A percentile compares a stretch with the other conserved stretches of the same genome.
Conservation (phyloP, 805 yeast species). For the Myxozyma melibiosi region DNA sequence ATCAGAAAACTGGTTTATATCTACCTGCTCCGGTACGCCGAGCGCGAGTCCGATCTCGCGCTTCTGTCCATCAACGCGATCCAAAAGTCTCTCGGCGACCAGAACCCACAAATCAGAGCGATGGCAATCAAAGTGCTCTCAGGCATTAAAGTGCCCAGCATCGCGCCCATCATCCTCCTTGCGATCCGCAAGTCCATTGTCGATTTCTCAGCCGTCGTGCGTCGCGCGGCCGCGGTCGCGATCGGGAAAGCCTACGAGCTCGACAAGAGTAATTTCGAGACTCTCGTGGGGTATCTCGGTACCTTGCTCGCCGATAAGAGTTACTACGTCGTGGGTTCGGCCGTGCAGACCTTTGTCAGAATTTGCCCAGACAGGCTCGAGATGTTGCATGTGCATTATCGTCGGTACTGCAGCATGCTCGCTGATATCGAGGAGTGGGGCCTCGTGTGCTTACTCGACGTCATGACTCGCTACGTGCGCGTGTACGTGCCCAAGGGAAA, state of each 20-base stretch:
- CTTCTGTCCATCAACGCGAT: slow-evolving; percentile 86
- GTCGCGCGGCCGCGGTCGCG: slow-evolving; percentile 78
- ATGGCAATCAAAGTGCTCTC: slow-evolving; percentile 77
- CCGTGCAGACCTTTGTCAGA: slow-evolving; percentile 59
- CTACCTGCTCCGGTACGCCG: slow-evolving; percentile 75
- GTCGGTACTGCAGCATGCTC: slow-evolving; percentile 54
- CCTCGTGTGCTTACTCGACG: slow-evolving; percentile 59
- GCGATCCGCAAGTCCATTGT: slow-evolving; percentile 67
- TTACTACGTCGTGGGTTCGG: slow-evolving; percentile 66
- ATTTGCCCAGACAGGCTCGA: slow-evolving; percentile 61
- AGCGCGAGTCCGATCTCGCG: slow-evolving; percentile 84
- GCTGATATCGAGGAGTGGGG: slow-evolving; percentile 71
- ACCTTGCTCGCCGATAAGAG: slow-evolving; percentile 66
- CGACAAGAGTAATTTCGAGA: slow-evolving; percentile 50
- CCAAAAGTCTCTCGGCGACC: slow-evolving; percentile 77
- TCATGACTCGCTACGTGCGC: slow-evolving; percentile 68
- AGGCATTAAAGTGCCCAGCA: slow-evolving; percentile 79
- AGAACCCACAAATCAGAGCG: slow-evolving; percentile 66
- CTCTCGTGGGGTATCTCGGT: slow-evolving; percentile 52
- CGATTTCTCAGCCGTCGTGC: slow-evolving; percentile 77
- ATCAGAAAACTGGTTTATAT: slow-evolving; percentile 76
- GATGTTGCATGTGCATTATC: slow-evolving; percentile 69
- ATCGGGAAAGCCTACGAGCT: slow-evolving; percentile 58
- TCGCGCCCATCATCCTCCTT: slow-evolving; percentile 73
- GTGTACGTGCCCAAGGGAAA: slow-evolving; percentile 49